phyloP scores from a whole-genome alignment of 2,329 filamentous ascomycete genomes.

The Cladobotryum protrusum region DNA sequence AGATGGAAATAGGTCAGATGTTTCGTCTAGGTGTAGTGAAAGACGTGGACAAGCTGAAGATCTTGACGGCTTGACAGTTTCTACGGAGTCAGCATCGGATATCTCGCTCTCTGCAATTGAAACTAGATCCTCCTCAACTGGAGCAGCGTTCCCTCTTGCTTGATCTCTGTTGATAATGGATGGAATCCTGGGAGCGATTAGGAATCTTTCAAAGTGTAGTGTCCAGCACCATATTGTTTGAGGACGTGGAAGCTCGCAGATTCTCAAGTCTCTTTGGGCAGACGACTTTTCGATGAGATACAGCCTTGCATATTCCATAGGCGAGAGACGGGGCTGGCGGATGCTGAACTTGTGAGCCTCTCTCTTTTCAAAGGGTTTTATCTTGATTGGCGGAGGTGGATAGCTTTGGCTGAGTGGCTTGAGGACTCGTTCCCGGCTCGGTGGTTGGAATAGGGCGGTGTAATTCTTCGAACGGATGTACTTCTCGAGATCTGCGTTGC shows the following conservation, averaged over 20 bases:
- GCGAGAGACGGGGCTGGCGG: conserved; percentile 27
- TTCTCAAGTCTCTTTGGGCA: conserved; percentile 19
- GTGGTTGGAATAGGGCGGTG: too few relatives aligned
- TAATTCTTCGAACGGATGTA: too few relatives aligned
- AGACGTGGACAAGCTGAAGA: conserved; percentile 21
- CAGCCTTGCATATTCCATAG: conserved; percentile 34
- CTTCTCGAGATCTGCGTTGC: too few relatives aligned
- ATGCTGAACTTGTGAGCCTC: conserved; percentile 13
- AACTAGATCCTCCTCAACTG: not conserved
- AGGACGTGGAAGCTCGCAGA: conserved; percentile 25
- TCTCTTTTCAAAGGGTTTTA: not conserved
- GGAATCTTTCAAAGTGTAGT: conserved; percentile 28
- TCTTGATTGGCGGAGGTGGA: not conserved
- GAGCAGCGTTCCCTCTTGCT: not conserved
- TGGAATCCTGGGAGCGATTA: conserved; percentile 31
- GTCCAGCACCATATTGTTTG: conserved; percentile 30
- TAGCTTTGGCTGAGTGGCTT: not conserved
- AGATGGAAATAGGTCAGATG: conserved; percentile 20
- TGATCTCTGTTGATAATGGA: conserved; percentile 15
- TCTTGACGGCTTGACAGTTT: conserved; percentile 12
- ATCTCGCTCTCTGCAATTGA: not conserved
- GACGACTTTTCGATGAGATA: conserved; percentile 29
- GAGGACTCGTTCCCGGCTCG: too few relatives aligned
- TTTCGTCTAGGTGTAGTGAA: conserved; percentile 25
- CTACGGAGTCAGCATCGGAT: conserved; percentile 19